A percentile compares a stretch with the other conserved stretches of the same genome.
Evolutionary conservation across 768 basidiomycete species (phyloP).

Genomic region (Boletus rubroflammeus): DNA sequence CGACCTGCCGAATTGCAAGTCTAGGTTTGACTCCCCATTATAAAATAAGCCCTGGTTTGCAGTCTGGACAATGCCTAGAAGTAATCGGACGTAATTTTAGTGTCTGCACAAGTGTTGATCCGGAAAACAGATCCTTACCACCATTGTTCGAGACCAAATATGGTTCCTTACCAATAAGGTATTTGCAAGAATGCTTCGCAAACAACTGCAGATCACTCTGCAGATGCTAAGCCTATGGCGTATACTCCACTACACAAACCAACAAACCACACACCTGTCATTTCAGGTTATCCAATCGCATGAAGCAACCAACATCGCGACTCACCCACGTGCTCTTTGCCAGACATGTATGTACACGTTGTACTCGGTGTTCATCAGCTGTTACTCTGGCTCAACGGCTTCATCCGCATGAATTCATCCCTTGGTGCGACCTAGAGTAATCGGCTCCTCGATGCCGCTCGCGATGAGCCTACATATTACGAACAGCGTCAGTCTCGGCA

Average conservation of each 20-base stretch:
- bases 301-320: not conserved
- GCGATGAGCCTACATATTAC: not conserved
- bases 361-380: not conserved
- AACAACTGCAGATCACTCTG: not conserved
- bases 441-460: not conserved
- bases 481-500: not conserved
- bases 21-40: not conserved
- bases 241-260: not conserved
- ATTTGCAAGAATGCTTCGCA: not conserved
- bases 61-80: not conserved
- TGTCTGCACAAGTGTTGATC: not conserved
- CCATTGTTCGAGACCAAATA: not conserved
- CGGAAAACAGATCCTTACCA: not conserved
- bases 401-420: too few relatives aligned
- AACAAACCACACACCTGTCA: too few relatives aligned
- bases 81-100: not conserved
- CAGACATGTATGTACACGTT: not conserved
- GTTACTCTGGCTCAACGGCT: not conserved
- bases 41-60: not conserved
- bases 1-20: not conserved
- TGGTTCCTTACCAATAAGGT: not conserved
- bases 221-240: not conserved
- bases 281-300: not conserved
- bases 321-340: not conserved
- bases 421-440: not conserved